Base-by-base conservation (phyloP, 2,329 filamentous ascomycete genomes). In the Fonsecaea nubica region DNA sequence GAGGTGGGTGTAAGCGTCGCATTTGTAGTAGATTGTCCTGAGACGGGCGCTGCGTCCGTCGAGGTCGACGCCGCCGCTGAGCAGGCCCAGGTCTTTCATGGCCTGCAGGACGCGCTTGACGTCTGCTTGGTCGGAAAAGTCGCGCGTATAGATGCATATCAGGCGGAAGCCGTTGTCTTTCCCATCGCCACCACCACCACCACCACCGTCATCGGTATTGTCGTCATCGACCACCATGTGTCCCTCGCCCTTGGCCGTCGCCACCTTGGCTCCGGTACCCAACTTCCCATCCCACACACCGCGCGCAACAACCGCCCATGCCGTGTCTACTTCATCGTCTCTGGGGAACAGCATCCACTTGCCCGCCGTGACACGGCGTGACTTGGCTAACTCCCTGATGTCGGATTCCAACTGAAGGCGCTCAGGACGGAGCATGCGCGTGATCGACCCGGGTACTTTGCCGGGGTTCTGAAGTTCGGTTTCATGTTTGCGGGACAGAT, bases 321-420 rank as follows among this genome's bases (percentile, higher is more conserved):
- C 78, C 2, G 82, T 81, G 69, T 90, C 83, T 15, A 92, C 84
- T 35, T 86, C 80, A 7, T 78, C 74, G 0, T 80, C 75, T 0
- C 78, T 73, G 12, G 85, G 86, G 71, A 92, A 93, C 1, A 94
- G 75, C 88, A 93, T 90, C 91, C 91, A 93, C 87, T 90, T 76
- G 3, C 75, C 75, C 1, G 40, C 50, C 2, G 63, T 71, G 42
- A 73, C 67, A 15, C 64, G 59, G 3, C 69, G 69, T 18, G 84
- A 80, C 9, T 84, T 81, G 0, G 92, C 92, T 21, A 91, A 77
- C 18, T 82, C 78, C 15, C 88, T 79, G 21, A 96, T 85, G 48
- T 87, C 83, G 9, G 77, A 72, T 70, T 85, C 81, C 6, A 87
- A 75, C 18, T 75, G 72, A 12, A 80, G 76, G 10, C 80, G 77